Base-by-base conservation (phyloP, 345 rosid genomes). In the Melastoma malabathricum region DNA sequence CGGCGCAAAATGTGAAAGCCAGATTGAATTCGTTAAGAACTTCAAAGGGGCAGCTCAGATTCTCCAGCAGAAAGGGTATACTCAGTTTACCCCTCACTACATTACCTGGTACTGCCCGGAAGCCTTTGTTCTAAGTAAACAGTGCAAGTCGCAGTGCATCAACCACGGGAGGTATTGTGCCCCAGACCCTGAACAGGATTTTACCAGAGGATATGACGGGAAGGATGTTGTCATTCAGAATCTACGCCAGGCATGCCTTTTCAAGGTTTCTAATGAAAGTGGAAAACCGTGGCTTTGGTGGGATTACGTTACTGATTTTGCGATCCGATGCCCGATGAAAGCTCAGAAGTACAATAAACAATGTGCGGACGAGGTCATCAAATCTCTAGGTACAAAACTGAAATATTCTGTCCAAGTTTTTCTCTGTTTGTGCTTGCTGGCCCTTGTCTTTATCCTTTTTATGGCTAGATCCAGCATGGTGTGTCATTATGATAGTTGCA, bases 201-300 rank as follows among this genome's bases (percentile, higher is more conserved):
- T 78, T 45, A 78, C 62, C 9, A 60, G 56, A 58, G 80, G 83
- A 17, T 78, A 78, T 67, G 83, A 78, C 64, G 83, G 83, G 3
- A 78, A 75, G 52, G 83, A 78, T 69, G 83, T 78, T n/a, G 80
- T 78, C 0, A 56, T 72, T 50, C 78, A 75, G 61, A 78, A 78
- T 65, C 43, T 78, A 3, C 67, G 80, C 0, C 83, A 78, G 64
- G 75, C 65, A 52, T 78, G 83, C n/a, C 66, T 78, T 53, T 72
- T 52, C 44, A 72, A 70, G 69, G 80, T 78, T 44, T 25, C 73
- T 55, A 74, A 69, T 13, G 83, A 78, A 52, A 74, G 67, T 7
- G 76, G 78, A 31, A 74, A 72, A 58, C 83, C 83, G 0, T 78
- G 83, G 83, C 46, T 75, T 46, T 78, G 83, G 83, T 78, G 83